Conservation (phyloP, 2,329 filamentous ascomycete species). For the Alternaria longipes region DNA sequence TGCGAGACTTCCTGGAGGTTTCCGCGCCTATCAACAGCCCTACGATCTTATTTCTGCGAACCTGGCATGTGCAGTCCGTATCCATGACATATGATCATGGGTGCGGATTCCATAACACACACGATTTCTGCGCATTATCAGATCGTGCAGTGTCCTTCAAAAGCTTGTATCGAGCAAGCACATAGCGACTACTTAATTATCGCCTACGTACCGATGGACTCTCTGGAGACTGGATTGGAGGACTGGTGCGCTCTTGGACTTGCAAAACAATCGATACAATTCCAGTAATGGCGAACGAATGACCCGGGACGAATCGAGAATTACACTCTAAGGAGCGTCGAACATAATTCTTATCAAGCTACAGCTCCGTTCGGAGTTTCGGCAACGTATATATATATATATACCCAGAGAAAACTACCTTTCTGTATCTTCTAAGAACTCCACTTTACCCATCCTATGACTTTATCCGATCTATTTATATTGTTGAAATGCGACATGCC, state of each 20-base stretch:
- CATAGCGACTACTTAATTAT: constrained; percentile 6
- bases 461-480: background rate
- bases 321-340: background rate
- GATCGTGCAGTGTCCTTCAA: background rate
- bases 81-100: background rate
- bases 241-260: background rate
- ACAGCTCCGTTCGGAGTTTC: background rate
- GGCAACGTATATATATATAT: background rate
- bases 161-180: background rate
- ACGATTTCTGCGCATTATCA: background rate
- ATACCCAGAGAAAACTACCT: background rate
- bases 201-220: background rate
- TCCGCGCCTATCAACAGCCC: background rate
- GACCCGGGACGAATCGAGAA: background rate
- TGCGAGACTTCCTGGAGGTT: background rate
- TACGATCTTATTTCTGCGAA: background rate
- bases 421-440: background rate
- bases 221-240: background rate
- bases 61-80: background rate
- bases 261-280: background rate
- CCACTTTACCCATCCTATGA: background rate
- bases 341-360: background rate
- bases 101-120: background rate
- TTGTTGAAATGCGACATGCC: constrained; percentile 39
- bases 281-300: background rate